Evolutionary conservation across 2,329 filamentous ascomycete species (phyloP).

Genomic region (Paecilomyces niveus): DNA sequence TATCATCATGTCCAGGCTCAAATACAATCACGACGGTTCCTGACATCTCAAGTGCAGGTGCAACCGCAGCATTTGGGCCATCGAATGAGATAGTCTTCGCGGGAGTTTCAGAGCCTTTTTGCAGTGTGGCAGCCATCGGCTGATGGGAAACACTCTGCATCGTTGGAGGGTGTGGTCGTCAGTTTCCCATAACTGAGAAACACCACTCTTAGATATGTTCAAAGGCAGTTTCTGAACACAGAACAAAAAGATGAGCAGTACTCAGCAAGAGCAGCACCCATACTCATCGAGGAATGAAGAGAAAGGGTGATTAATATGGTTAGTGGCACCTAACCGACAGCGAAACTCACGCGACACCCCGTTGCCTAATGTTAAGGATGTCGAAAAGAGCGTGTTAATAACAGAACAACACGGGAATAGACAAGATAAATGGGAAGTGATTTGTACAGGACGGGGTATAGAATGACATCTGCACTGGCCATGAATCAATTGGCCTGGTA

Average conservation of each 20-base stretch:
- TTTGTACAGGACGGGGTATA: not conserved
- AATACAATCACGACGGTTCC: slow-evolving; percentile 57
- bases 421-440: not conserved
- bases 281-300: not conserved
- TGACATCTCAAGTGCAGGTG: slow-evolving; percentile 9
- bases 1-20: slow-evolving; percentile 63
- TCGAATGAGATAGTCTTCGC: slow-evolving; percentile 8
- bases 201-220: not conserved
- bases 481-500: not conserved
- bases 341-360: not conserved
- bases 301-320: not conserved
- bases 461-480: not conserved
- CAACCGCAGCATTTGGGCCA: not conserved
- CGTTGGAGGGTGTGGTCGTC: slow-evolving; percentile 21
- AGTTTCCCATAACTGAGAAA: slow-evolving; percentile 3
- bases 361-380: not conserved
- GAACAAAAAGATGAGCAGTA: not conserved
- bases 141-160: slow-evolving; percentile 25
- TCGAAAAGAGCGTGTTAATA: not conserved
- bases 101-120: slow-evolving; percentile 17
- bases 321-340: not conserved
- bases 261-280: not conserved
- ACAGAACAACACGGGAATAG: not conserved
- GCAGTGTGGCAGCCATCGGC: slow-evolving; percentile 25
- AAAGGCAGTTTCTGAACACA: not conserved